These are phyloP conservation scores for Lactuca sativa DNA, from an alignment of 129 eudicot species.

Conservation along the genomic window DNA sequence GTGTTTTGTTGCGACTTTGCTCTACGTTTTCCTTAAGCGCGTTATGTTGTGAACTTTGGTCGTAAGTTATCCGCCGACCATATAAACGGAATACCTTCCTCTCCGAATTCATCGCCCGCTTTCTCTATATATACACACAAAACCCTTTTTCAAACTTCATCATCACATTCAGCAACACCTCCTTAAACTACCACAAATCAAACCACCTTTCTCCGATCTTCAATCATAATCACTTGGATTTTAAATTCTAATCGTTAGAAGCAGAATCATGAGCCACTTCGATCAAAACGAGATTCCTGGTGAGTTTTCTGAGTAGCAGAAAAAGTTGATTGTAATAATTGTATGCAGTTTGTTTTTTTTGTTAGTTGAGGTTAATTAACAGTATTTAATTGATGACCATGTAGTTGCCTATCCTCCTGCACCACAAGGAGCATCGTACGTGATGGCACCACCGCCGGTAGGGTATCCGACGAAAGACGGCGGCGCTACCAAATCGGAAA, in stretches of 20 bases:
- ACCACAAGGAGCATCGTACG: slow-evolving; percentile 31
- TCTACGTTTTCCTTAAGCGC: slow-evolving; percentile 21
- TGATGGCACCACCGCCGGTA: slow-evolving; percentile 35
- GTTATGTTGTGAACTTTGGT: slow-evolving; percentile 24
- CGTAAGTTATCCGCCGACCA: slow-evolving; percentile 10
- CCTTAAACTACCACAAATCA: background rate
- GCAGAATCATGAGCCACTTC: slow-evolving; percentile 35
- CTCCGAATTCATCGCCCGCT: background rate
- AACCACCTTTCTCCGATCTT: slow-evolving; percentile 4
- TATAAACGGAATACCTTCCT: background rate
- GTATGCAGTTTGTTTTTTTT: background rate
- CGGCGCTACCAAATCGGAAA: background rate
- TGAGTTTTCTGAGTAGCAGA: slow-evolving; percentile 2
- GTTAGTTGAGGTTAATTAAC: background rate
- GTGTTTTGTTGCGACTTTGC: background rate
- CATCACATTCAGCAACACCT: slow-evolving; percentile 4
- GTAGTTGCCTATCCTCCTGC: slow-evolving; percentile 50
- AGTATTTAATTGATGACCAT: background rate
- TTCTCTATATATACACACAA: slow-evolving; percentile 21
- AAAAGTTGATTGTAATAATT: background rate
- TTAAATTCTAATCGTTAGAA: background rate
- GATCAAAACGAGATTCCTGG: slow-evolving; percentile 49
- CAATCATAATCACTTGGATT: slow-evolving; percentile 4
- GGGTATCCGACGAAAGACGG: slow-evolving; percentile 54
- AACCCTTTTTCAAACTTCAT: background rate